phyloP scores from a whole-genome alignment of 352 stramenopile genomes.

The Aphanomyces stellatus region DNA sequence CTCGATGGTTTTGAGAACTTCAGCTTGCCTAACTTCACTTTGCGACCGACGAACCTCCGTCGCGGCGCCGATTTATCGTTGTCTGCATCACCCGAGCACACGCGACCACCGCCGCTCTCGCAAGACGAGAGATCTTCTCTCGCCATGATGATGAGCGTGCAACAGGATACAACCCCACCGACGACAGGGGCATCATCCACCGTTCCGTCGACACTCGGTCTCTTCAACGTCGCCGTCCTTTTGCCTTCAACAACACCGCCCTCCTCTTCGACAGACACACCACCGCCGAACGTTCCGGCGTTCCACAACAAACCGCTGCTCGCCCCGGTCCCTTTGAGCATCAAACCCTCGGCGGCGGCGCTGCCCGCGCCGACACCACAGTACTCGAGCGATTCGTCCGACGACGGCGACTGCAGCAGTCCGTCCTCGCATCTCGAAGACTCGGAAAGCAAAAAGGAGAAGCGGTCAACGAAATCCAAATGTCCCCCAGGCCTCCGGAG shows the following conservation, averaged over 20 bases:
- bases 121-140: not conserved
- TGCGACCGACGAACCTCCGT: not conserved
- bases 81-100: not conserved
- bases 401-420: not conserved
- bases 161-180: not conserved
- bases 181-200: not conserved
- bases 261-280: not conserved
- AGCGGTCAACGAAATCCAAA: slow-evolving; percentile 83
- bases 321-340: not conserved
- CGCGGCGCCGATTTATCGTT: not conserved
- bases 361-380: not conserved
- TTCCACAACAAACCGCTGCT: not conserved
- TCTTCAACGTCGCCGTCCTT: too few species aligned
- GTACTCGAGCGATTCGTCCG: not conserved
- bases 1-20: slow-evolving; percentile 5
- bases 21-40: slow-evolving; percentile 7
- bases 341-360: too few species aligned
- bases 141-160: not conserved
- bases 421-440: not conserved
- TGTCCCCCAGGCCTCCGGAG: slow-evolving; percentile 67
- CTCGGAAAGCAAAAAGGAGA: slow-evolving; percentile 28
- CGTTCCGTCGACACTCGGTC: not conserved
- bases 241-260: too few species aligned
- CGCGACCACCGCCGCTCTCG: not conserved
- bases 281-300: not conserved